A percentile compares a stretch with the other conserved stretches of the same genome.
phyloP scores from a whole-genome alignment of 176 grass and related monocot genomes.

The Leersia perrieri region DNA sequence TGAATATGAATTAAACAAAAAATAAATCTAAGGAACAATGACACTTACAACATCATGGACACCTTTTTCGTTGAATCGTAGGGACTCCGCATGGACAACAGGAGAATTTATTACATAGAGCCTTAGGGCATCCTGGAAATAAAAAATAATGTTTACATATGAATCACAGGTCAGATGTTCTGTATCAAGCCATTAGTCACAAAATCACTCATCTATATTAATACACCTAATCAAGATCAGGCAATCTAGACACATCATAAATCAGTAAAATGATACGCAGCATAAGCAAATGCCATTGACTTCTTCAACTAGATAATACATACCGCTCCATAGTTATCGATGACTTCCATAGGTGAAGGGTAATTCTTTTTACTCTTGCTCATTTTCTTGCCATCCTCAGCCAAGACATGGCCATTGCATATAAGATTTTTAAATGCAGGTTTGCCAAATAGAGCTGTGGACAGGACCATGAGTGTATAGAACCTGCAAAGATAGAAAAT shows the following conservation, averaged over 20 bases:
- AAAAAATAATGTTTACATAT: background rate
- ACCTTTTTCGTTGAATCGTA: constrained; percentile 82
- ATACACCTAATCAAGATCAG: no score
- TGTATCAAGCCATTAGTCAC: background rate
- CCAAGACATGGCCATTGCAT: constrained; percentile 96
- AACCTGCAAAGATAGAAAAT: constrained; percentile 63
- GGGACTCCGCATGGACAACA: constrained; percentile 84
- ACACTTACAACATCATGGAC: constrained; percentile 90
- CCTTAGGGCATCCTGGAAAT: constrained; percentile 85
- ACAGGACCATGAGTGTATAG: constrained; percentile 97
- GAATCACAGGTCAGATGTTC: background rate
- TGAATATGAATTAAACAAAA: no score
- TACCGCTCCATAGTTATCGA: constrained; percentile 88
- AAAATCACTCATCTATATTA: no score
- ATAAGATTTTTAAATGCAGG: constrained; percentile 99
- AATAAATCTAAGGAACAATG: background rate
- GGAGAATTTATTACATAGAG: constrained; percentile 95
- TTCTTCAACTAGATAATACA: constrained; percentile 41
- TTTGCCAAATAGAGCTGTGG: constrained; percentile 94
- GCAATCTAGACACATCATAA: background rate
- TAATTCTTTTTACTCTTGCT: constrained; percentile 98
- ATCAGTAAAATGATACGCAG: background rate
- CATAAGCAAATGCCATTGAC: background rate
- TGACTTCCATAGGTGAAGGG: constrained; percentile 75
- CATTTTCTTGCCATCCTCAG: constrained; percentile 99